Percentiles rank a stretch among this genome's conserved stretches.
phyloP scores from a whole-genome alignment of 2,329 filamentous ascomycete species.

The Setomelanomma holmii region DNA sequence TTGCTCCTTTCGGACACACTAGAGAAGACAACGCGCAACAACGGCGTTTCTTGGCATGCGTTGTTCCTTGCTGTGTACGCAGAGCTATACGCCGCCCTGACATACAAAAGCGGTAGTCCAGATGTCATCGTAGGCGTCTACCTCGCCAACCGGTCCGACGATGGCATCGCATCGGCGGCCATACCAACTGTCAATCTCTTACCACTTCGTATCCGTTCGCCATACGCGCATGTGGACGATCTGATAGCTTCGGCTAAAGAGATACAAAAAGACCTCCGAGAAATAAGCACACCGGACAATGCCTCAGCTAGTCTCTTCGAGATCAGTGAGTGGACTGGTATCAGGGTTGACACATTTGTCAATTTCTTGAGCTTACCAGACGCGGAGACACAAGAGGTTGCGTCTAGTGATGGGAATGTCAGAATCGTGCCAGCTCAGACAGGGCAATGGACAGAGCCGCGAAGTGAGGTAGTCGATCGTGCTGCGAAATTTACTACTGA shows the following conservation, averaged over 20 bases:
- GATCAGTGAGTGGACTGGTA: slow-evolving; percentile 76
- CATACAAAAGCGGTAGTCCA: slow-evolving; percentile 21
- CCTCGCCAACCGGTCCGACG: slow-evolving; percentile 74
- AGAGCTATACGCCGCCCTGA: slow-evolving; percentile 53
- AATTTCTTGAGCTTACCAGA: slow-evolving; percentile 75
- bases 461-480: slow-evolving; percentile 16
- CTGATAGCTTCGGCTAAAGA: slow-evolving; percentile 62
- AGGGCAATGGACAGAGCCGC: slow-evolving; percentile 20
- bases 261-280: slow-evolving; percentile 73
- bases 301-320: slow-evolving; percentile 71
- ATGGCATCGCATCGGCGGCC: slow-evolving; percentile 57
- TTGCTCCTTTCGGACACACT: slow-evolving; percentile 55
- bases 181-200: slow-evolving; percentile 82
- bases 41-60: slow-evolving; percentile 73
- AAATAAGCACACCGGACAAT: slow-evolving; percentile 64
- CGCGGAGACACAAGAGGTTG: slow-evolving; percentile 16
- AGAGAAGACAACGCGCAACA: slow-evolving; percentile 51
- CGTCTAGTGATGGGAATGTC: slow-evolving; percentile 7
- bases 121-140: slow-evolving; percentile 78
- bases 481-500: not conserved
- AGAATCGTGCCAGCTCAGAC: slow-evolving; percentile 23
- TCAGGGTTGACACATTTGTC: slow-evolving; percentile 74
- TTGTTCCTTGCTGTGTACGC: slow-evolving; percentile 78
- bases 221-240: slow-evolving; percentile 10
- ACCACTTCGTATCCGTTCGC: slow-evolving; percentile 67